phyloP scores from a whole-genome alignment of 306 rosid genomes.

The Castanopsis chinensis region DNA sequence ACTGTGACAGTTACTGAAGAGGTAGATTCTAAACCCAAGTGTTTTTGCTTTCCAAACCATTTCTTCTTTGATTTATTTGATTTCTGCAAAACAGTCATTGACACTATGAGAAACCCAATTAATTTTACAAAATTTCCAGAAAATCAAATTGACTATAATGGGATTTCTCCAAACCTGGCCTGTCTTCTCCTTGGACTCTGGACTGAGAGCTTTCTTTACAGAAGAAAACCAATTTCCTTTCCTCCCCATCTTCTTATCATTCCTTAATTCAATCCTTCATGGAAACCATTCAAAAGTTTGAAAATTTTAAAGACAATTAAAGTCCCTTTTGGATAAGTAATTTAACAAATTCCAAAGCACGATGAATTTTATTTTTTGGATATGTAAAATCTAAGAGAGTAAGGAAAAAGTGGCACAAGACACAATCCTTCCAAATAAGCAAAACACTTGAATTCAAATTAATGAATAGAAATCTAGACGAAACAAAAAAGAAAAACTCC shows the following conservation, averaged over 20 bases:
- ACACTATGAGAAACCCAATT: slow-evolving; percentile 20
- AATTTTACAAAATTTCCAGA: not conserved
- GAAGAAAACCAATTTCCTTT: slow-evolving; percentile 93
- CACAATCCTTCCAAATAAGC: not conserved
- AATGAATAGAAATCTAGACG: too few species aligned
- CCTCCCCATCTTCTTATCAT: slow-evolving; percentile 86
- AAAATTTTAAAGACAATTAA: slow-evolving; percentile 23
- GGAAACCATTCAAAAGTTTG: slow-evolving; percentile 3
- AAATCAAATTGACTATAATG: not conserved
- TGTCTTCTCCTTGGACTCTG: slow-evolving; percentile 75
- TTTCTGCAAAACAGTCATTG: slow-evolving; percentile 37
- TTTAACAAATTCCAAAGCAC: not conserved
- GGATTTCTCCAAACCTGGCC: slow-evolving; percentile 46
- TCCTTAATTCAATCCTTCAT: slow-evolving; percentile 51
- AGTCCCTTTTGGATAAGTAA: not conserved
- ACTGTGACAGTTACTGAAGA: slow-evolving; percentile 37
- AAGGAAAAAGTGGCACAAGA: too few species aligned
- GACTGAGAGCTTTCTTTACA: slow-evolving; percentile 96
- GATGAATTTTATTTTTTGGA: not conserved
- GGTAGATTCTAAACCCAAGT: slow-evolving; percentile 40
- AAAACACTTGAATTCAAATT: not conserved
- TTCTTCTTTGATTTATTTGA: slow-evolving; percentile 80
- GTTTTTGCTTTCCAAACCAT: slow-evolving; percentile 94
- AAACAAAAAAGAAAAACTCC: not conserved
- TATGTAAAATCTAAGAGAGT: not conserved